Conservation (phyloP, 768 basidiomycete species). For the Hirschioporus abietinus region DNA sequence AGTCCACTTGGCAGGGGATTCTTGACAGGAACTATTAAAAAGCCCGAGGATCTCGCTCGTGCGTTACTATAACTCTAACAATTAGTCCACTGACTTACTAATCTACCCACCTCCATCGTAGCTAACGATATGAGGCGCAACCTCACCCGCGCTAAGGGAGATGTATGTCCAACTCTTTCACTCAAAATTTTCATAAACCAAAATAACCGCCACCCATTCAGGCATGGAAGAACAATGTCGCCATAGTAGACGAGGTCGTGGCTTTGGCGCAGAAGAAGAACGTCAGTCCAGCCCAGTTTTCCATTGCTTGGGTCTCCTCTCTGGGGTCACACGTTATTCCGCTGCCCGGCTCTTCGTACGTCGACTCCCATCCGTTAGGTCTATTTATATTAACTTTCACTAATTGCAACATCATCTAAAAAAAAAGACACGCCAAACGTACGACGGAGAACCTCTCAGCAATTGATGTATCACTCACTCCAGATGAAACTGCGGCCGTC, state of each 20-base stretch:
- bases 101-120: constrained; percentile 11
- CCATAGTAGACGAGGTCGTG: constrained; percentile 36
- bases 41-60: constrained; percentile 23
- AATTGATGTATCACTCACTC: constrained; percentile 35
- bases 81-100: neutral
- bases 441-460: constrained; percentile 43
- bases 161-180: constrained; percentile 21
- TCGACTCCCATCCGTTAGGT: constrained; percentile 5
- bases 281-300: constrained; percentile 34
- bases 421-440: constrained; percentile 30
- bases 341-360: constrained; percentile 41
- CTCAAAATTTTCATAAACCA: constrained; percentile 9
- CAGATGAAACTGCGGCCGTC: constrained; percentile 37
- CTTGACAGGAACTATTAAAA: constrained; percentile 46
- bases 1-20: constrained; percentile 53
- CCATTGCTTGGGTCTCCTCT: constrained; percentile 36
- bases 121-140: constrained; percentile 35
- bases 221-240: constrained; percentile 36
- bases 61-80: no score
- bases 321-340: constrained; percentile 39
- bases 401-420: neutral
- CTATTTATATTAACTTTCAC: neutral
- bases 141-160: constrained; percentile 41
- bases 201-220: constrained; percentile 18
- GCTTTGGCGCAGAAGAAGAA: constrained; percentile 36